phyloP scores from a whole-genome alignment of 257 asterid species.

The Solanum paucissectum region DNA sequence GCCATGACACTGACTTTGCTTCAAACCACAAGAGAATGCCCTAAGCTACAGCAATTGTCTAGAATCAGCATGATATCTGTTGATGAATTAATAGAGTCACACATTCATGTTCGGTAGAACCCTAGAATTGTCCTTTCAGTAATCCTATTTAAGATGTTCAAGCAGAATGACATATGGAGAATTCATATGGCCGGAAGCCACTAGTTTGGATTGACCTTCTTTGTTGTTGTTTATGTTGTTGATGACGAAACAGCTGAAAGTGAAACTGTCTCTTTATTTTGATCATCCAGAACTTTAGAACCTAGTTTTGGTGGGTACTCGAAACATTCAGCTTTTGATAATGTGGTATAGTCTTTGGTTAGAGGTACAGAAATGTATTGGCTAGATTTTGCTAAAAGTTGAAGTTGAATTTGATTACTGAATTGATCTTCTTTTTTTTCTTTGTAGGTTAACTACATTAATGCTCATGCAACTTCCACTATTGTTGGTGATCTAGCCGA shows the following conservation, averaged over 20 bases:
- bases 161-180: background rate
- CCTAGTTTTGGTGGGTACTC: background rate
- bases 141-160: background rate
- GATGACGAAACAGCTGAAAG: background rate
- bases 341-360: background rate
- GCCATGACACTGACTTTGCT: background rate
- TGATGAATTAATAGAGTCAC: background rate
- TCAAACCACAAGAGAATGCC: background rate
- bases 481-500: conserved; percentile 89
- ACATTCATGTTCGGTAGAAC: background rate
- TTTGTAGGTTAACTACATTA: conserved; percentile 83
- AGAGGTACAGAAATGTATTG: background rate
- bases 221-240: background rate
- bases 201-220: background rate
- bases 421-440: background rate
- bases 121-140: background rate
- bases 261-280: background rate
- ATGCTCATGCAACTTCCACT: conserved; percentile 94
- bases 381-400: background rate
- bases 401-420: background rate
- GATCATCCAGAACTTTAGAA: background rate
- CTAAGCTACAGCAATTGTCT: background rate
- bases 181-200: background rate
- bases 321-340: background rate
- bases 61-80: background rate